A percentile compares a stretch with the other conserved stretches of the same genome.
phyloP scores from a whole-genome alignment of 2,329 filamentous ascomycete species.

The Cryphonectria parasitica region DNA sequence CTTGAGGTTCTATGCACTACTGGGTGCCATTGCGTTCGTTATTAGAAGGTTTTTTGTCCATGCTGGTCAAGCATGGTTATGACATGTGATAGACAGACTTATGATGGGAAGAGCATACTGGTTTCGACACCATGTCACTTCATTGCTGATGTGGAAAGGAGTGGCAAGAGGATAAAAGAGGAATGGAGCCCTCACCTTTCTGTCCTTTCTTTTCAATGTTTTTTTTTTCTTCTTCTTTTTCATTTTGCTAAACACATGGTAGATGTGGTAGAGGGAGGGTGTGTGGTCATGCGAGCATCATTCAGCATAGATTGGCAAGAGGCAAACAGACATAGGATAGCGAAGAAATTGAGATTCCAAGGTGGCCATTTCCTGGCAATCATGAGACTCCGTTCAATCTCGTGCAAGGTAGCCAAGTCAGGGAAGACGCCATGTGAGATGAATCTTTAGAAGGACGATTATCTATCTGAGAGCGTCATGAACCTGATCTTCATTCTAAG shows the following conservation, averaged over 20 bases:
- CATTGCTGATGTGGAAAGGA: background rate
- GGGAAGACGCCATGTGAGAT: background rate
- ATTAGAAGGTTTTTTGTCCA: background rate
- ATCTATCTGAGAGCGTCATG: no score
- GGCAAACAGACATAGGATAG: slow-evolving; percentile 20
- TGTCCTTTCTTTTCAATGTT: background rate
- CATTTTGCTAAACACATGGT: background rate
- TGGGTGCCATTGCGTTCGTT: background rate
- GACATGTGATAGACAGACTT: slow-evolving; percentile 2
- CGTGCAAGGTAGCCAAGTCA: background rate
- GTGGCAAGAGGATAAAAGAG: background rate
- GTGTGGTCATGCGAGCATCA: slow-evolving; percentile 14
- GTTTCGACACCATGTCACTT: background rate
- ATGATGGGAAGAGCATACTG: background rate
- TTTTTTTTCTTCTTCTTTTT: background rate
- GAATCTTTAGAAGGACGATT: background rate
- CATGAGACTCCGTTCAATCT: background rate
- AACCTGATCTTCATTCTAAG: background rate
- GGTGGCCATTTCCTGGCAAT: background rate
- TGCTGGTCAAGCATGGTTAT: background rate
- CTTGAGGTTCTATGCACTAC: background rate
- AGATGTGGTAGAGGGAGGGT: background rate
- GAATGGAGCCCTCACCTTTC: background rate
- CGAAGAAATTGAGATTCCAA: slow-evolving; percentile 17
- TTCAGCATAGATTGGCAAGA: slow-evolving; percentile 15